These are phyloP conservation scores for Saitozyma sp. DNA, from an alignment of 768 basidiomycete genomes.

Conservation along the genomic window DNA sequence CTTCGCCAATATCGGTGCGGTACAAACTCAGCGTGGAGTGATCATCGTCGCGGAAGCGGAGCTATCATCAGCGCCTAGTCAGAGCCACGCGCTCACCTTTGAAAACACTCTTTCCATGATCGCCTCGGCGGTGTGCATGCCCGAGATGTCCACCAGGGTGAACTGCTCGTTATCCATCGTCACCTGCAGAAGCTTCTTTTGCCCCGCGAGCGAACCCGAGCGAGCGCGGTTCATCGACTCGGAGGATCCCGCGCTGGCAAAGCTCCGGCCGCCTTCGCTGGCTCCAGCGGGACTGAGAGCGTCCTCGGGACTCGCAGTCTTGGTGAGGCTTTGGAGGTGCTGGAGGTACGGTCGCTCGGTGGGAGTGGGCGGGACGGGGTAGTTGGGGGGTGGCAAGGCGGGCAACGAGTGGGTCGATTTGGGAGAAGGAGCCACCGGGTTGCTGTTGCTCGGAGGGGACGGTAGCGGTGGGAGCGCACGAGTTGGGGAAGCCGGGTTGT, in stretches of 20 bases:
- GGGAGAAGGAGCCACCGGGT: slow-evolving; percentile 1
- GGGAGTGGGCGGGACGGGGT: slow-evolving; percentile 2
- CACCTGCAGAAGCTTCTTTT: slow-evolving; percentile 40
- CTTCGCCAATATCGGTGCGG: slow-evolving; percentile 80
- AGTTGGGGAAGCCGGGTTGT: slow-evolving; percentile 23
- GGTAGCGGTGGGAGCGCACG: slow-evolving; percentile 37
- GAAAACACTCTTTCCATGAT: slow-evolving; percentile 50
- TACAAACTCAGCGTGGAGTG: slow-evolving; percentile 75
- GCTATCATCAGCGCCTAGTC: slow-evolving; percentile 20
- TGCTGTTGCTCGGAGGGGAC: slow-evolving; percentile 13
- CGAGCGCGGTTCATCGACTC: slow-evolving; percentile 26
- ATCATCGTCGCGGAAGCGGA: slow-evolving; percentile 72
- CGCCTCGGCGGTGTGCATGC: slow-evolving; percentile 42
- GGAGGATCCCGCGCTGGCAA: slow-evolving; percentile 13
- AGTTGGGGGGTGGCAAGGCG: neutral
- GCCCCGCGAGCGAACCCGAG: slow-evolving; percentile 26
- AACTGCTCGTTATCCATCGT: slow-evolving; percentile 51
- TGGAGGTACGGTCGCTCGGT: neutral
- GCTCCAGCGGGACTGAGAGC: slow-evolving; percentile 19
- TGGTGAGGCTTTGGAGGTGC: slow-evolving; percentile 15
- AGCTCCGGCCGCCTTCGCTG: slow-evolving; percentile 23
- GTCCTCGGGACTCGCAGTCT: slow-evolving; percentile 32
- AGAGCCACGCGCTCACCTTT: slow-evolving; percentile 27
- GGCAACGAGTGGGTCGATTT: slow-evolving; percentile 10
- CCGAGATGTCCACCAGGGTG: slow-evolving; percentile 48